Conservation (phyloP, 192 early-diverging fungal genomes). For the Entomortierella parvispora region DNA sequence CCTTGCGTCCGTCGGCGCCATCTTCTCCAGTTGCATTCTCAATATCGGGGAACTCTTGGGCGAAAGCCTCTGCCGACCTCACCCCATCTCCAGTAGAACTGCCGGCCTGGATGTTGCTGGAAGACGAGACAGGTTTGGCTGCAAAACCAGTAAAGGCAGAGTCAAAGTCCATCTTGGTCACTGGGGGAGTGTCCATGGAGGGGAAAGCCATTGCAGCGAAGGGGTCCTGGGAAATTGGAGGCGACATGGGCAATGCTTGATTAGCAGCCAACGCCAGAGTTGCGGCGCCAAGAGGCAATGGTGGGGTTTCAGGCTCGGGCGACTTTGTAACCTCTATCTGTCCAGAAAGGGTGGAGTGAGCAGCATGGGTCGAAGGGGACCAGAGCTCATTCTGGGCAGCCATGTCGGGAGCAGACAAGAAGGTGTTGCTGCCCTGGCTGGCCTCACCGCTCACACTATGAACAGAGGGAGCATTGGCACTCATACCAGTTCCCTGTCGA, state of each 20-base stretch:
- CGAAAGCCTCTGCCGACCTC: conserved; percentile 35
- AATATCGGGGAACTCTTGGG: conserved; percentile 43
- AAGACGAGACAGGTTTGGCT: conserved; percentile 6
- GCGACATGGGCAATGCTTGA: conserved; percentile 13
- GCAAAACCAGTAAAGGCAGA: conserved; percentile 38
- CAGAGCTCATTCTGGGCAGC: conserved; percentile 22
- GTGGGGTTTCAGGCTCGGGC: conserved; percentile 26
- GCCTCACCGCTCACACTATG: conserved; percentile 1
- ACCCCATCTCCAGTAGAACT: conserved; percentile 2
- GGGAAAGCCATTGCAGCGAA: conserved; percentile 45
- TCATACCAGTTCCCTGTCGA: conserved; percentile 38
- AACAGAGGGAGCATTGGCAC: conserved; percentile 13
- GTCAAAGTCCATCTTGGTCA: conserved; percentile 50
- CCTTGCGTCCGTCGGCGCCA: conserved; percentile 11
- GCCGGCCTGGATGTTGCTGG: neutral
- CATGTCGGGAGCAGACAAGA: neutral
- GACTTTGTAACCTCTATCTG: conserved; percentile 20
- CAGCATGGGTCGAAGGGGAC: conserved; percentile 43
- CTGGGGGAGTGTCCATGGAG: conserved; percentile 34
- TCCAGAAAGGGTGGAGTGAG: conserved; percentile 6
- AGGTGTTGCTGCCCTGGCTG: neutral
- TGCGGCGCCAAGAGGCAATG: neutral
- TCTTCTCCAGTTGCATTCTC: conserved; percentile 6
- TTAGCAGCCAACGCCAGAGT: conserved; percentile 7
- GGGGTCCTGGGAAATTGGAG: conserved; percentile 18